A percentile compares a stretch with the other conserved stretches of the same genome.
Evolutionary conservation across 306 rosid genomes (phyloP).

Genomic region (Pyrus pyrifolia): DNA sequence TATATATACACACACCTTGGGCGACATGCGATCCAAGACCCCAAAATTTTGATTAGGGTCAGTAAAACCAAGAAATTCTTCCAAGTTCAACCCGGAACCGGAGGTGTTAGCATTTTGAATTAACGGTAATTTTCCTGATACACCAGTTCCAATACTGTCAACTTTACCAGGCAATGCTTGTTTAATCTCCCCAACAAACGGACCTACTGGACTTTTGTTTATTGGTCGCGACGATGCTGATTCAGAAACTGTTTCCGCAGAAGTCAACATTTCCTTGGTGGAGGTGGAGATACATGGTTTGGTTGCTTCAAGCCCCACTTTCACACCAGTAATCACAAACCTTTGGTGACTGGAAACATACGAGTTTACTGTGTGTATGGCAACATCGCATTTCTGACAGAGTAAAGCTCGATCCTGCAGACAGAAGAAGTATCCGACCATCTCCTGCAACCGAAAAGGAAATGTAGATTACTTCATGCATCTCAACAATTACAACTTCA

Average conservation of each 20-base stretch:
- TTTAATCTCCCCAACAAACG: not conserved
- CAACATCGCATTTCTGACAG: conserved; percentile 63
- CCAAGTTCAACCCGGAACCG: not conserved
- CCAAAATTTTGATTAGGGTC: conserved; percentile 5
- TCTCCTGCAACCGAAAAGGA: conserved; percentile 31
- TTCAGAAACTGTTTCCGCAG: not conserved
- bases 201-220: not conserved
- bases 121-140: not conserved
- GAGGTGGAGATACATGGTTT: not conserved
- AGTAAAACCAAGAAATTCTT: not conserved
- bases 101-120: not conserved
- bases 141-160: not conserved
- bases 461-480: not conserved
- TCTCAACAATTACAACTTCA: not conserved
- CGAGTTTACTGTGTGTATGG: conserved; percentile 26
- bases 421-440: conserved; percentile 63
- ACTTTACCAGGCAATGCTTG: not conserved
- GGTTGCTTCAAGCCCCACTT: conserved; percentile 26
- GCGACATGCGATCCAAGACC: not conserved
- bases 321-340: conserved; percentile 26
- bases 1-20: not conserved
- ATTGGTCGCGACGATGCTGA: not conserved
- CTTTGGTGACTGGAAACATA: conserved; percentile 20
- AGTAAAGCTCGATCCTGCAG: conserved; percentile 63
- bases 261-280: not conserved